phyloP scores from a whole-genome alignment of 768 basidiomycete species.

The Boletus vermiculosoides region DNA sequence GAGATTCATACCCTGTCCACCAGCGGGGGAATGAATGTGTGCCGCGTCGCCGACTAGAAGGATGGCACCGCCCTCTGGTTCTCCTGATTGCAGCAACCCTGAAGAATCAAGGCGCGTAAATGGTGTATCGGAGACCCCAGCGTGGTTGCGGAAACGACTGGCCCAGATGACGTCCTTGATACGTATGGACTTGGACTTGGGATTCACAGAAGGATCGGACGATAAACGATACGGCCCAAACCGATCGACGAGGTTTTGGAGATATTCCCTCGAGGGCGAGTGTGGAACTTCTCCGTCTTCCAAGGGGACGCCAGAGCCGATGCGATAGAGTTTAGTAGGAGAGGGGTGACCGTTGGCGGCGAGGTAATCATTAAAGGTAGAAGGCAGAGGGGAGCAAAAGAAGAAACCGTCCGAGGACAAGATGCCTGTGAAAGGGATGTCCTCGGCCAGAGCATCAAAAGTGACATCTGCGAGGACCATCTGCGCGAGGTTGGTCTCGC shows the following conservation, averaged over 20 bases:
- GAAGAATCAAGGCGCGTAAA: conserved; percentile 33
- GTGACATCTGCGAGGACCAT: conserved; percentile 22
- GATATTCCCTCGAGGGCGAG: conserved; percentile 40
- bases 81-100: not conserved
- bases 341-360: conserved; percentile 13
- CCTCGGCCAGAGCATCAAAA: conserved; percentile 5
- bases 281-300: not conserved
- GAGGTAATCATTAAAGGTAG: conserved; percentile 19
- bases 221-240: conserved; percentile 40
- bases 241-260: conserved; percentile 43
- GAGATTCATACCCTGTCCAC: conserved; percentile 61
- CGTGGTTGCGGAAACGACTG: conserved; percentile 47
- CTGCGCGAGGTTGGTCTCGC: conserved; percentile 33
- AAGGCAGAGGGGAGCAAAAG: conserved; percentile 12
- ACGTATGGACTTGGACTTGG: conserved; percentile 27
- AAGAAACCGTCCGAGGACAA: conserved; percentile 15
- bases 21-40: conserved; percentile 52
- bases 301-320: no score
- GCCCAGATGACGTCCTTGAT: conserved; percentile 45
- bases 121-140: conserved; percentile 43
- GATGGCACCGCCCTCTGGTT: conserved; percentile 18
- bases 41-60: conserved; percentile 48
- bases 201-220: conserved; percentile 37
- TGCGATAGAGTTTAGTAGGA: conserved; percentile 20
- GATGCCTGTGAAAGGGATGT: not conserved